phyloP scores from a whole-genome alignment of 371 early-diverging fungal species.

The Mortierella sp. region DNA sequence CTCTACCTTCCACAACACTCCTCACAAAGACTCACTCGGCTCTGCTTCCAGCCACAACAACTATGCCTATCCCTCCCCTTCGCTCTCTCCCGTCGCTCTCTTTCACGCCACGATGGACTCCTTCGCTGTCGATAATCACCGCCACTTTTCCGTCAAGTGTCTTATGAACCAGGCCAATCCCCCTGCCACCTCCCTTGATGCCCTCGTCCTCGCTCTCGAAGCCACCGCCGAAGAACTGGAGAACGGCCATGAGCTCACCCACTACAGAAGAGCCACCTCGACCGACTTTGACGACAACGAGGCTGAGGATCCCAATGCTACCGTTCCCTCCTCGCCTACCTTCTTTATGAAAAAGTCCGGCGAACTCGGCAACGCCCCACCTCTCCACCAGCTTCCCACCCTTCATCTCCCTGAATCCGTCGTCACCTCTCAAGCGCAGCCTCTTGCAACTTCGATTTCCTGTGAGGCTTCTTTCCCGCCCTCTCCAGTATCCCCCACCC shows the following conservation, averaged over 20 bases:
- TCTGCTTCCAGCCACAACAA: constrained; percentile 6
- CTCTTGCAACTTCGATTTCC: background rate
- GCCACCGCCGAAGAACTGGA: constrained; percentile 44
- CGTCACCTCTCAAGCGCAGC: background rate
- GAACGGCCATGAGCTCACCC: background rate
- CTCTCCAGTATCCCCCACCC: constrained; percentile 11
- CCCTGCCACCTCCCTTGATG: constrained; percentile 44
- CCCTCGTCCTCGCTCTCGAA: constrained; percentile 51
- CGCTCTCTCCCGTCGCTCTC: constrained; percentile 44
- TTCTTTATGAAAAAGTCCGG: constrained; percentile 36
- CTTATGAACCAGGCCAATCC: constrained; percentile 23
- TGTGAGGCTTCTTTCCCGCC: background rate
- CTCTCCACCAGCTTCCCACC: constrained; percentile 41
- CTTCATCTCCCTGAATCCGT: constrained; percentile 32
- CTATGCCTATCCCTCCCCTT: constrained; percentile 45
- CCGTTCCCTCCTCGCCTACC: constrained; percentile 50
- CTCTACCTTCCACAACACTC: constrained; percentile 6
- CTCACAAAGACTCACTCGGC: constrained; percentile 7
- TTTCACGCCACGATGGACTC: constrained; percentile 26
- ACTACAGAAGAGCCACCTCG: background rate
- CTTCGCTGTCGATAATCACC: constrained; percentile 6
- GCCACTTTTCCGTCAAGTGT: constrained; percentile 23
- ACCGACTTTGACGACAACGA: constrained; percentile 10
- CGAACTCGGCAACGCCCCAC: background rate
- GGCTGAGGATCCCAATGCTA: constrained; percentile 51